phyloP scores from a whole-genome alignment of 306 rosid species.

The Betula pendula region DNA sequence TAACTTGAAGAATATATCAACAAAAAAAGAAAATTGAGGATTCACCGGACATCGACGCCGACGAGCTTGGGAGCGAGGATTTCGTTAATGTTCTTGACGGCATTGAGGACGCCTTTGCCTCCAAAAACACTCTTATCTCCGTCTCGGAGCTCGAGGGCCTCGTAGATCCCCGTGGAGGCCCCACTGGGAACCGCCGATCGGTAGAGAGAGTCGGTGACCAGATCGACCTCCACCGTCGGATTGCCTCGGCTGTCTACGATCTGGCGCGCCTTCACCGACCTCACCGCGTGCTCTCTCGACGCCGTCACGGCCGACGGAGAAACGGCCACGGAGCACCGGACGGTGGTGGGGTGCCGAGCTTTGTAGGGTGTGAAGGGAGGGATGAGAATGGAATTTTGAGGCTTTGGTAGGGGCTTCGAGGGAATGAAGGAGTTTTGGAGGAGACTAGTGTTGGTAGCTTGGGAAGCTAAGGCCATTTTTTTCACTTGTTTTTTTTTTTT shows the following conservation, averaged over 20 bases:
- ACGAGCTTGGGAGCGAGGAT: constrained; percentile 77
- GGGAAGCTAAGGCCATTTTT: constrained; percentile 62
- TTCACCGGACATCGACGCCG: constrained; percentile 85
- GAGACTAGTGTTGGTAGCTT: constrained; percentile 45
- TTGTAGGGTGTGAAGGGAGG: constrained; percentile 21
- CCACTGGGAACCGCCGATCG: constrained; percentile 98
- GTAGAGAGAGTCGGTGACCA: constrained; percentile 71
- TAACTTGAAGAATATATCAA: not conserved
- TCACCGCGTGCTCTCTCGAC: constrained; percentile 46
- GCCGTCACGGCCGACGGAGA: constrained; percentile 40
- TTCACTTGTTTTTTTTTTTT: not conserved
- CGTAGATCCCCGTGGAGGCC: constrained; percentile 96
- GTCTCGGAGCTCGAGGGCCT: constrained; percentile 96
- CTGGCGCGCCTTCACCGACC: constrained; percentile 90
- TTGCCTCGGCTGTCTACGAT: constrained; percentile 94
- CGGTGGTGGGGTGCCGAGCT: constrained; percentile 19
- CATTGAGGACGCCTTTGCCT: constrained; percentile 90
- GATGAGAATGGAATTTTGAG: constrained; percentile 27
- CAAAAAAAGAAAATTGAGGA: no score
- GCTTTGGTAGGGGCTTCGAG: constrained; percentile 25
- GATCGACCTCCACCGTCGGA: constrained; percentile 98
- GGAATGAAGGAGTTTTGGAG: constrained; percentile 45
- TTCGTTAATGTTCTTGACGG: constrained; percentile 78
- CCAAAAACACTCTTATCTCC: constrained; percentile 78
- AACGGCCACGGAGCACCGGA: constrained; percentile 52